These are phyloP conservation scores for Cryptosporidium felis DNA, from an alignment of 169 alveolate species.

Conservation along the genomic window DNA sequence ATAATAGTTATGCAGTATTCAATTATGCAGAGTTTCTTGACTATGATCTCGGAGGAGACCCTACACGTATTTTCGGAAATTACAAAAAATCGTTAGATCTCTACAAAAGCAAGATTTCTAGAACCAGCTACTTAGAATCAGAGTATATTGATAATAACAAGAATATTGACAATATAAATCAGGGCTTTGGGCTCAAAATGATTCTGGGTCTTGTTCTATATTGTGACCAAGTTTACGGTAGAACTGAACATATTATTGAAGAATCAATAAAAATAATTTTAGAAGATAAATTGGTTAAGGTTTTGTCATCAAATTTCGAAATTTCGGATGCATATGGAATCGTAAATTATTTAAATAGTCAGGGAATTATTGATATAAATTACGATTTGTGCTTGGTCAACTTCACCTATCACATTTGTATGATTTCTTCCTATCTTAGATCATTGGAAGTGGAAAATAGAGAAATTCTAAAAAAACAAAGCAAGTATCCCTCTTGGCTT, in stretches of 20 bases:
- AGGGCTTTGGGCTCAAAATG: conserved; percentile 14
- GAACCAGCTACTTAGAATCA: neutral
- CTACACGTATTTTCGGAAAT: neutral
- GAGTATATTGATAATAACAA: neutral
- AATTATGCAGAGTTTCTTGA: conserved; percentile 65
- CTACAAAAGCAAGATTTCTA: neutral
- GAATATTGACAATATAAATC: neutral
- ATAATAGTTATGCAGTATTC: conserved; percentile 14
- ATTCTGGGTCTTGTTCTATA: conserved; percentile 28
- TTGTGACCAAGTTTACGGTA: conserved; percentile 20
- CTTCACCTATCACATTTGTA: conserved; percentile 33
- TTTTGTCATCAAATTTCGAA: conserved; percentile 1
- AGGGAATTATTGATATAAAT: conserved; percentile 6
- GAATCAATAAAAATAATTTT: conserved; percentile 11
- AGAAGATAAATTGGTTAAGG: conserved; percentile 15
- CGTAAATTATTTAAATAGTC: neutral
- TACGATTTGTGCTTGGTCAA: conserved; percentile 11
- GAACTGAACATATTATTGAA: neutral
- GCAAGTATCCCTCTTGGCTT: conserved; percentile 25
- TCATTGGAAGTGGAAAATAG: conserved; percentile 17
- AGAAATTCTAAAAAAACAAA: neutral
- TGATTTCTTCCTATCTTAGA: conserved; percentile 58
- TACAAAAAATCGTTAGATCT: conserved; percentile 37
- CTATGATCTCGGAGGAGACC: conserved; percentile 44
- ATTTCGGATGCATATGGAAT: neutral